Conservation (phyloP, 257 asterid genomes). For the Agastache rugosa region DNA sequence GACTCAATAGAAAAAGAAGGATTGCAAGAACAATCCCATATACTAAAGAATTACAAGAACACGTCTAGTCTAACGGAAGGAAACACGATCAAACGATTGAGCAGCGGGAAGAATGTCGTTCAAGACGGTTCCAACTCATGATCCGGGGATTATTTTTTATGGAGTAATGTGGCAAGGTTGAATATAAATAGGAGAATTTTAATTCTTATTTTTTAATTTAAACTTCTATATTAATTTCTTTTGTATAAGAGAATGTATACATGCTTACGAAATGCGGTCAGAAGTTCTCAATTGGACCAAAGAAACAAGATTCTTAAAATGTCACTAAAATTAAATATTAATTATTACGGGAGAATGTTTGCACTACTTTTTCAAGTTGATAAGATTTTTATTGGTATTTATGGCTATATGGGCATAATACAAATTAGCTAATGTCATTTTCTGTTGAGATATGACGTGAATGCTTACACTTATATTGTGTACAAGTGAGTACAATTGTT, state of each 20-base stretch:
- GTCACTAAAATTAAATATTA: not conserved
- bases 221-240: no score
- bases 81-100: no score
- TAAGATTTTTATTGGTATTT: not conserved
- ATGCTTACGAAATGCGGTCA: not conserved
- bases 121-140: no score
- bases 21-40: no score
- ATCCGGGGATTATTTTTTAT: no score
- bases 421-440: slow-evolving; percentile 24
- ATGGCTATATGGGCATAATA: not conserved
- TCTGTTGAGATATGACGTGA: slow-evolving; percentile 25
- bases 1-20: no score
- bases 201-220: no score
- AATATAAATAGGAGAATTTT: no score
- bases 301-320: not conserved
- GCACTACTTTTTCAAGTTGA: not conserved
- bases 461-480: not conserved
- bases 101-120: no score
- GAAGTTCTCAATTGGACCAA: not conserved
- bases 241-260: not conserved
- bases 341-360: not conserved
- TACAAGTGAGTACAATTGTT: not conserved
- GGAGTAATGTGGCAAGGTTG: no score
- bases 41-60: no score
- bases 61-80: no score